These are phyloP conservation scores for Miscanthus sacchariflorus DNA, from an alignment of 202 grass and related monocot genomes.

Conservation along the genomic window DNA sequence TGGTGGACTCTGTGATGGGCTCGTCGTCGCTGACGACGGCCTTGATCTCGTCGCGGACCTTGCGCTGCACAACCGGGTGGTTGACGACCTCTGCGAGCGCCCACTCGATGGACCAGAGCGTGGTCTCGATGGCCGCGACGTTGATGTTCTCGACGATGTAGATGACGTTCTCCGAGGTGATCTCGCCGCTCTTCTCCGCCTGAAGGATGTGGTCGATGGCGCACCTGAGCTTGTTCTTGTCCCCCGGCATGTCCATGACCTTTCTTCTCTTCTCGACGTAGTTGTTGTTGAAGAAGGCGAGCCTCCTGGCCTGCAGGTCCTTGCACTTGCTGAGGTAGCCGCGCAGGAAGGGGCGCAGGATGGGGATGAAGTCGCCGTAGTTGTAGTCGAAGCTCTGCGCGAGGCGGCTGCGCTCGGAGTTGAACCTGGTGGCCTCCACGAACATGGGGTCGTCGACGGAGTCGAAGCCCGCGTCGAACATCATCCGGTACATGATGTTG, in stretches of 20 bases:
- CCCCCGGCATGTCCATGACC: constrained; percentile 48
- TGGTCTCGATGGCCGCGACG: constrained; percentile 1
- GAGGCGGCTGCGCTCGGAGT: constrained; percentile 68
- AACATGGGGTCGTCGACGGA: constrained; percentile 85
- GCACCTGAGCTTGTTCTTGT: not conserved
- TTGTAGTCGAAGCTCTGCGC: constrained; percentile 77
- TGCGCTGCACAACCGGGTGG: not conserved
- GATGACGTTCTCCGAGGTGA: not conserved
- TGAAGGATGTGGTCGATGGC: not conserved
- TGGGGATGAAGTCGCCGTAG: constrained; percentile 80
- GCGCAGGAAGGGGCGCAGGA: constrained; percentile 74
- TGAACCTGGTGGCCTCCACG: constrained; percentile 55
- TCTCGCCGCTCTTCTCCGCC: not conserved
- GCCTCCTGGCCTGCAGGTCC: constrained; percentile 64
- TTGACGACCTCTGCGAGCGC: not conserved
- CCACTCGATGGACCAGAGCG: constrained; percentile 9
- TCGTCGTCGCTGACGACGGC: not conserved
- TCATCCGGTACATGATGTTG: constrained; percentile 97
- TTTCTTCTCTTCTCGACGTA: constrained; percentile 81
- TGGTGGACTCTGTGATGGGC: not conserved
- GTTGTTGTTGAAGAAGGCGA: constrained; percentile 79
- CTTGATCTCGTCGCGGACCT: constrained; percentile 2
- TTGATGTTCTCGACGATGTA: constrained; percentile 14
- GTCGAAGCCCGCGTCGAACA: constrained; percentile 76
- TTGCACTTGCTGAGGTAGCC: constrained; percentile 63